Percentiles rank a stretch among this genome's conserved stretches.
Evolutionary conservation across 305 asterid species (phyloP).

Genomic region (Plantago coronopus): DNA sequence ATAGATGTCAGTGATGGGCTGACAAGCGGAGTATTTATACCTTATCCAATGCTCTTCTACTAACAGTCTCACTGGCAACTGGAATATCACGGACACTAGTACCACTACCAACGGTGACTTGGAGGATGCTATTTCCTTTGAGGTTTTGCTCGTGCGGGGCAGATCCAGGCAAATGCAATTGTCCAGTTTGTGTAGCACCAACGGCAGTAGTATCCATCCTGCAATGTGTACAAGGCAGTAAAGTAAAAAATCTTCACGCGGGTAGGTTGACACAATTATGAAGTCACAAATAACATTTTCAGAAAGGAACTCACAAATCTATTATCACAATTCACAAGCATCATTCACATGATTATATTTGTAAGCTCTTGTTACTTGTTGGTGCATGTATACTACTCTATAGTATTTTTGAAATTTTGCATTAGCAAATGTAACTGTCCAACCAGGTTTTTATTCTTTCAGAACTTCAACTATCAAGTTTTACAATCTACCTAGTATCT

Average conservation of each 20-base stretch:
- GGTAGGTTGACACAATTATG: constrained; percentile 2
- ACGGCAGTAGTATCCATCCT: constrained; percentile 40
- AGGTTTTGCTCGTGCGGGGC: constrained; percentile 32
- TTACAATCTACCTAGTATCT: too few relatives aligned
- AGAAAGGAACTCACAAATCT: constrained; percentile 7
- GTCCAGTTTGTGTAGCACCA: constrained; percentile 36
- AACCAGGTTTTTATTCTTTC: too few relatives aligned
- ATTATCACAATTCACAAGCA: too few relatives aligned
- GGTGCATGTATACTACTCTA: too few relatives aligned
- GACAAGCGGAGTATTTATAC: constrained; percentile 29
- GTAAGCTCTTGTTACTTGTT: too few relatives aligned
- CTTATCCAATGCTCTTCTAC: constrained; percentile 94
- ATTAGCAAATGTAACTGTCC: too few relatives aligned
- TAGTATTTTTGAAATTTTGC: too few relatives aligned
- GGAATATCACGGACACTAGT: constrained; percentile 32
- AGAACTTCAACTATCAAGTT: too few relatives aligned
- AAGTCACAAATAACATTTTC: constrained; percentile 9
- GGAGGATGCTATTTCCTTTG: constrained; percentile 39
- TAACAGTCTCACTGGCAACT: constrained; percentile 65
- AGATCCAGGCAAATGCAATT: constrained; percentile 29
- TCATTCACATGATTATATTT: too few relatives aligned
- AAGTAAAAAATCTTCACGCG: neutral
- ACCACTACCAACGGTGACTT: constrained; percentile 32
- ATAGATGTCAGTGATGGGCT: neutral
- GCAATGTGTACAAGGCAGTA: constrained; percentile 23